These are phyloP conservation scores for Flaveria robusta DNA, from an alignment of 129 eudicot genomes.

Conservation along the genomic window DNA sequence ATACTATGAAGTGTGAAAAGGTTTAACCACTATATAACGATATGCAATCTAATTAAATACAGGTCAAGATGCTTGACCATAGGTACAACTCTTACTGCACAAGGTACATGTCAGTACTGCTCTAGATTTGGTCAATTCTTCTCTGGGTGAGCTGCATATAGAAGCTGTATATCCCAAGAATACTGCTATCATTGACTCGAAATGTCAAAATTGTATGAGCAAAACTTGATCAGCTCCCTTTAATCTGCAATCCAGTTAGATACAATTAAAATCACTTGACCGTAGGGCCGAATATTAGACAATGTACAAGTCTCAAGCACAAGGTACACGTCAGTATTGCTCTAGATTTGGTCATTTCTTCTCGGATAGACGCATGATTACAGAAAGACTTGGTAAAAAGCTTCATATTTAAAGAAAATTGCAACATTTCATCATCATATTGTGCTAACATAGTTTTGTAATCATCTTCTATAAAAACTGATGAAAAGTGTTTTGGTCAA, in stretches of 20 bases:
- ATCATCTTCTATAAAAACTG: background rate
- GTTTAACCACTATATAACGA: background rate
- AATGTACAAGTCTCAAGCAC: constrained; percentile 1
- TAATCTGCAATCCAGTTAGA: constrained; percentile 31
- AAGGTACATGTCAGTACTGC: background rate
- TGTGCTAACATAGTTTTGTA: background rate
- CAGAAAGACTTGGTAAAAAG: background rate
- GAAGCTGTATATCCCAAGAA: constrained; percentile 8
- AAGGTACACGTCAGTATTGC: background rate
- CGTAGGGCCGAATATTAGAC: background rate
- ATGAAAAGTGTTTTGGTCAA: background rate
- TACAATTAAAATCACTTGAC: constrained; percentile 1
- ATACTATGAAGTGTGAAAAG: background rate
- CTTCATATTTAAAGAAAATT: background rate
- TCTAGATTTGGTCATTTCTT: constrained; percentile 4
- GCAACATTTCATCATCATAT: background rate
- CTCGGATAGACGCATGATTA: background rate
- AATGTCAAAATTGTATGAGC: constrained; percentile 18
- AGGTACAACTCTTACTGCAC: background rate
- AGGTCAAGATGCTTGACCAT: background rate
- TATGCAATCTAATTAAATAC: constrained; percentile 12
- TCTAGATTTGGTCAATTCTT: constrained; percentile 5
- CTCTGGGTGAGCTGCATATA: background rate
- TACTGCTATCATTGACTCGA: background rate
- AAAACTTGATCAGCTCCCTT: constrained; percentile 24